phyloP scores from a whole-genome alignment of 768 basidiomycete genomes.

The Tricholoma saponaceum region DNA sequence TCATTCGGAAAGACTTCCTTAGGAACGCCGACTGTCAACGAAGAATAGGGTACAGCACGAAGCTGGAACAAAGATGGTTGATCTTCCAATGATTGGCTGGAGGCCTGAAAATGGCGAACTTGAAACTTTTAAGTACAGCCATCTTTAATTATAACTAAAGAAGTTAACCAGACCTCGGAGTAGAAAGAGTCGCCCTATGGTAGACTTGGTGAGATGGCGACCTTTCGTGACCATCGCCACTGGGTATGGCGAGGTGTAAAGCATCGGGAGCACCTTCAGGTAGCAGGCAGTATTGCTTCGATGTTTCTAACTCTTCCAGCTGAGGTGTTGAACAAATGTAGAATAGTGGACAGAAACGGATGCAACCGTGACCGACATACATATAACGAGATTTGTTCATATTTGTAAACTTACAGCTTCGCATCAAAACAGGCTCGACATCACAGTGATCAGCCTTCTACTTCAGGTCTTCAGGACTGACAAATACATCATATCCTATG shows the following conservation, averaged over 20 bases:
- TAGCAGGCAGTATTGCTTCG: background rate
- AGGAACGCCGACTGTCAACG: constrained; percentile 73
- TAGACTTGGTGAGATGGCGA: constrained; percentile 14
- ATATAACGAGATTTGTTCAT: background rate
- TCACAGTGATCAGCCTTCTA: too few species aligned
- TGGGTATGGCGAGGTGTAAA: constrained; percentile 24
- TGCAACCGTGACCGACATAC: too few species aligned
- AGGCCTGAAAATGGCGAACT: constrained; percentile 32
- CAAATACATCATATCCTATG: too few species aligned
- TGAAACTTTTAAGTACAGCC: constrained; percentile 7
- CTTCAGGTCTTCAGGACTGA: too few species aligned
- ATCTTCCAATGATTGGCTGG: constrained; percentile 21
- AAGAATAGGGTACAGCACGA: constrained; percentile 57
- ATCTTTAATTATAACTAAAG: constrained; percentile 3
- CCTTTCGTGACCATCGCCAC: constrained; percentile 22
- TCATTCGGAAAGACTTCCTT: constrained; percentile 76
- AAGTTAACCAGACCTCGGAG: constrained; percentile 13
- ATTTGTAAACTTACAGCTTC: background rate
- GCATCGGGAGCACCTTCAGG: constrained; percentile 23
- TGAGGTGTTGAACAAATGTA: background rate
- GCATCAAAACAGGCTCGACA: too few species aligned
- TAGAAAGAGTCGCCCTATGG: constrained; percentile 1
- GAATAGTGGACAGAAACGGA: background rate
- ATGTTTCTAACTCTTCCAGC: background rate
- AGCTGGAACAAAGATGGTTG: constrained; percentile 22